Evolutionary conservation across 192 early-diverging fungal genomes (phyloP).

Genomic region (Rhizoclosmatium globosum): DNA sequence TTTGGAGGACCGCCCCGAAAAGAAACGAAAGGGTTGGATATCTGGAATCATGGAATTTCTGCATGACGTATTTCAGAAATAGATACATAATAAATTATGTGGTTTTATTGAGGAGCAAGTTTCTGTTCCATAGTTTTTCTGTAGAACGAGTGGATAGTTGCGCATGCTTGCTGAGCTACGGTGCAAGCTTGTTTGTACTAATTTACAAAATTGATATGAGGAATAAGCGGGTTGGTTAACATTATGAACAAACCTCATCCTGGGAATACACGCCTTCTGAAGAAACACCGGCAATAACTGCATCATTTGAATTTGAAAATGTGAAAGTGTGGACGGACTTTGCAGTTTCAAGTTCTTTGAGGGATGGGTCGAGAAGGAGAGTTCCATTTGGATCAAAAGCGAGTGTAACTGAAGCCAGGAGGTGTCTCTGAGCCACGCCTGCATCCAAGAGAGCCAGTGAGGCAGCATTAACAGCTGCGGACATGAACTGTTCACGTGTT

Average conservation of each 20-base stretch:
- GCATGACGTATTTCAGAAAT: too few species aligned
- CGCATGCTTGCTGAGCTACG: background rate
- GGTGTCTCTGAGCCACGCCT: constrained; percentile 79
- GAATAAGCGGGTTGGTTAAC: constrained; percentile 41
- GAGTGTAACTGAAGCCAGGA: constrained; percentile 76
- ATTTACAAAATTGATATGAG: background rate
- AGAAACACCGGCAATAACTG: constrained; percentile 73
- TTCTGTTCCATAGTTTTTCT: constrained; percentile 17
- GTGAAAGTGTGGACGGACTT: constrained; percentile 86
- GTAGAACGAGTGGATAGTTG: constrained; percentile 8
- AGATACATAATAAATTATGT: background rate
- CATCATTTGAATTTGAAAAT: constrained; percentile 65
- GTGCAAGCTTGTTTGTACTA: constrained; percentile 17
- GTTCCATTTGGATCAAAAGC: constrained; percentile 65
- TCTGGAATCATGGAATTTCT: too few species aligned
- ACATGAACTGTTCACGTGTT: constrained; percentile 58
- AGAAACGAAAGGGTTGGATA: too few species aligned
- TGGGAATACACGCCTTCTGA: constrained; percentile 72
- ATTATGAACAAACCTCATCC: constrained; percentile 59
- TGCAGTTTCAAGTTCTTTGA: constrained; percentile 73
- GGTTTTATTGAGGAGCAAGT: background rate
- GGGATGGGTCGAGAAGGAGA: constrained; percentile 81
- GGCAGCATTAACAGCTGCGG: constrained; percentile 85
- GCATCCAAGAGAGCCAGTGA: constrained; percentile 90
- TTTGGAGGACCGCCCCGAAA: too few species aligned